Conservation (phyloP, 257 asterid genomes). For the Dorcoceras hygrometricum region DNA sequence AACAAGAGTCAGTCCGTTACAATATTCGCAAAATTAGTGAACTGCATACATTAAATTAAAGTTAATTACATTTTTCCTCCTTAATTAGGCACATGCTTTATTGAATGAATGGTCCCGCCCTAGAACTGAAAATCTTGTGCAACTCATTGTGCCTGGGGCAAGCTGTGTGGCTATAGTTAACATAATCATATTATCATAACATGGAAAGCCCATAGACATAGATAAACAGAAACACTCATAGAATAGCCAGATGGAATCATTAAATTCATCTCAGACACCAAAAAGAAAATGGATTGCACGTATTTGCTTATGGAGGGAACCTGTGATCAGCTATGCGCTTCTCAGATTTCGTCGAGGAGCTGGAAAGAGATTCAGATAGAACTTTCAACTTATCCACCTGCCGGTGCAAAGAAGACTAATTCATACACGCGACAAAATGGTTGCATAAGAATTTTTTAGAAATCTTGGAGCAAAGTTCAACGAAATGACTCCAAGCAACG, state of each 20-base stretch:
- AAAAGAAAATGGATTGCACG: neutral
- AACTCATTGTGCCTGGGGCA: neutral
- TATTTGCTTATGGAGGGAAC: conserved; percentile 29
- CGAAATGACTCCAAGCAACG: neutral
- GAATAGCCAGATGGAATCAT: conserved; percentile 11
- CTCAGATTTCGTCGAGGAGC: conserved; percentile 79
- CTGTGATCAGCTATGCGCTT: conserved; percentile 84
- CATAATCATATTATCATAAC: conserved; percentile 2
- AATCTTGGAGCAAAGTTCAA: conserved; percentile 13
- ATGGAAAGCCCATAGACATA: neutral
- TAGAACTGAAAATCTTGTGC: too few species aligned
- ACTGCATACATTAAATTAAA: neutral
- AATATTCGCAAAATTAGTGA: neutral
- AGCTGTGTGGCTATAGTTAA: neutral
- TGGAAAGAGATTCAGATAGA: conserved; percentile 81
- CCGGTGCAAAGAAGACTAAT: conserved; percentile 28
- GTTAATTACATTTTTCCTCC: neutral
- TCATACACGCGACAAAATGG: conserved; percentile 23
- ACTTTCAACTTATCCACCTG: conserved; percentile 97
- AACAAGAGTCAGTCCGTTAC: neutral
- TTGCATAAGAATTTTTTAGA: conserved; percentile 5
- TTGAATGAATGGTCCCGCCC: neutral
- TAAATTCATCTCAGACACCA: conserved; percentile 1
- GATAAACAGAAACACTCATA: conserved; percentile 2
- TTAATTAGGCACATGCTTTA: neutral